phyloP scores from a whole-genome alignment of 768 basidiomycete species.

The Gautieria morchelliformis region DNA sequence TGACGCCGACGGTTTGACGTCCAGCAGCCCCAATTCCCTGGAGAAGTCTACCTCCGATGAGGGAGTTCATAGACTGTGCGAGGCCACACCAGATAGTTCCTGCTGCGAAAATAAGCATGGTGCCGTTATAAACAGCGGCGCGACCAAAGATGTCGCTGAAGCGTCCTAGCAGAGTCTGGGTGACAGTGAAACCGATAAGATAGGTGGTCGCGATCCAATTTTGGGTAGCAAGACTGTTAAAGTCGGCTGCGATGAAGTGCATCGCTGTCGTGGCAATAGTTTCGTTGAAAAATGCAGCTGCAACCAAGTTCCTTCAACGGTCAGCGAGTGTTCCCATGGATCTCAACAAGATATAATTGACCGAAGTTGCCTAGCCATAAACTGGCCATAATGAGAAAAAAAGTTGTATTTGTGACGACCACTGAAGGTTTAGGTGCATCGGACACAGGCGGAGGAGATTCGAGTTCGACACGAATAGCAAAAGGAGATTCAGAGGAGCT shows the following conservation, averaged over 20 bases:
- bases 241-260: constrained; percentile 25
- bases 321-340: no score
- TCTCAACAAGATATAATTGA: no score
- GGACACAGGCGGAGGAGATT: no score
- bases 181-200: constrained; percentile 27
- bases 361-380: no score
- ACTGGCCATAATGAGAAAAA: no score
- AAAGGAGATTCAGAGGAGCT: no score
- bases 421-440: no score
- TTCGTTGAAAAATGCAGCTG: constrained; percentile 25
- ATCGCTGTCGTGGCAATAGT: constrained; percentile 27
- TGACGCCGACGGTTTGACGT: constrained; percentile 27
- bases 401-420: no score
- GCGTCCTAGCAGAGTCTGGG: constrained; percentile 24
- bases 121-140: constrained; percentile 24
- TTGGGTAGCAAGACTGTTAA: constrained; percentile 21
- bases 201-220: constrained; percentile 28
- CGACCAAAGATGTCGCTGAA: constrained; percentile 29
- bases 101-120: constrained; percentile 26
- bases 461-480: no score
- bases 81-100: constrained; percentile 26
- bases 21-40: constrained; percentile 30
- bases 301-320: no score
- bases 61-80: constrained; percentile 27
- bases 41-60: constrained; percentile 24